These are phyloP conservation scores for Ophiocordyceps camponoti-saundersi DNA, from an alignment of 2,329 filamentous ascomycete species.

Conservation along the genomic window DNA sequence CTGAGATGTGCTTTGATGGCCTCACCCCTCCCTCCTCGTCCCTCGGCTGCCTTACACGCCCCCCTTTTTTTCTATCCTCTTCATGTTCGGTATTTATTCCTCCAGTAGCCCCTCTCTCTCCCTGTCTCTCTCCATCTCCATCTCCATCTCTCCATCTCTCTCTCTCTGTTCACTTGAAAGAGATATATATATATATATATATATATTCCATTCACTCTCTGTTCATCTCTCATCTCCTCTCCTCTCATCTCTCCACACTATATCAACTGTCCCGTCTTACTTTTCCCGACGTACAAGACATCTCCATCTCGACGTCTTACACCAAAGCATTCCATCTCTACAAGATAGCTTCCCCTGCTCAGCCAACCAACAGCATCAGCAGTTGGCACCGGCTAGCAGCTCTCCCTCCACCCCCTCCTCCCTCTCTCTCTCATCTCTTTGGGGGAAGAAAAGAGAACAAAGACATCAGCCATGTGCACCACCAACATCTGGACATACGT, in stretches of 20 bases:
- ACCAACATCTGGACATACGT: conserved; percentile 28
- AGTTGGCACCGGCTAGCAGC: no score
- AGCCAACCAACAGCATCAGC: no score
- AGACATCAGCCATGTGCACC: conserved; percentile 26
- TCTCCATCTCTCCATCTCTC: no score
- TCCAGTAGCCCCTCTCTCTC: no score
- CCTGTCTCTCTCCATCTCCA: no score
- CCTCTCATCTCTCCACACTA: neutral
- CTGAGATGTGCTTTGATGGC: neutral
- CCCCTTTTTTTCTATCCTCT: neutral
- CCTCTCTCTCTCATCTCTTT: neutral
- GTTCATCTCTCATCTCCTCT: neutral
- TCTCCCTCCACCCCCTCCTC: no score
- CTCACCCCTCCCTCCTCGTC: neutral
- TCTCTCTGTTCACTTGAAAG: neutral
- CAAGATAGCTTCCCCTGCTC: no score
- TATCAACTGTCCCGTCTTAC: no score
- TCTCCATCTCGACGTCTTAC: no score
- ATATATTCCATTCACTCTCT: neutral
- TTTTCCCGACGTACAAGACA: no score
- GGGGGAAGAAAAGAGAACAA: neutral
- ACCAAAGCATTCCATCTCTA: no score
- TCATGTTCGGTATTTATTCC: neutral
- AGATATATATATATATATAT: no score
- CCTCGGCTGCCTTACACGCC: neutral